Conservation (phyloP, 2,329 filamentous ascomycete species). For the Neobulgaria alba region DNA sequence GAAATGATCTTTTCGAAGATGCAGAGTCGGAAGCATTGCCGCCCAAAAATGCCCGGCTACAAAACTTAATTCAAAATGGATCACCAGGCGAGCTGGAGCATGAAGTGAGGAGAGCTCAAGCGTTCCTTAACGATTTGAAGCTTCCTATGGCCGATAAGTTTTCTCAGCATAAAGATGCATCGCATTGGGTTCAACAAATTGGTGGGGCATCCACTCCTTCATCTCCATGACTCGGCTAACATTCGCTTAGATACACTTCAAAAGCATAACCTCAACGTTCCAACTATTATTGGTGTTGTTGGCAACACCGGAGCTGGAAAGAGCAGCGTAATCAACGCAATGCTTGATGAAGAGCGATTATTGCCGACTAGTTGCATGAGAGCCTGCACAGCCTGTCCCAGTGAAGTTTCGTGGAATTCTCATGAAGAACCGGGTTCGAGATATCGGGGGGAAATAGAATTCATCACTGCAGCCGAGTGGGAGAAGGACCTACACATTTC, state of each 20-base stretch:
- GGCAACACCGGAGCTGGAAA: constrained; percentile 24
- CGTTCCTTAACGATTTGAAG: constrained; percentile 20
- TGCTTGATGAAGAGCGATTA: constrained; percentile 40
- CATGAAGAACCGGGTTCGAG: constrained; percentile 24
- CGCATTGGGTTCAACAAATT: constrained; percentile 23
- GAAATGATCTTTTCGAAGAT: neutral
- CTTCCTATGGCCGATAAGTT: constrained; percentile 12
- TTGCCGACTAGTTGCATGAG: constrained; percentile 31
- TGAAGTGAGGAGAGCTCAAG: constrained; percentile 16
- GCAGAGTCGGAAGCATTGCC: neutral
- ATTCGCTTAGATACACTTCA: no score
- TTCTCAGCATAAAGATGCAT: constrained; percentile 13
- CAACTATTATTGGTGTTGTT: constrained; percentile 23
- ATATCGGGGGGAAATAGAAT: constrained; percentile 37
- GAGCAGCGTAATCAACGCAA: constrained; percentile 21
- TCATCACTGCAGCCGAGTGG: constrained; percentile 16
- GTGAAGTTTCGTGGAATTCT: constrained; percentile 37
- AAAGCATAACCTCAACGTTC: no score
- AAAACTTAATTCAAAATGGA: constrained; percentile 16
- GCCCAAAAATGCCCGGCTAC: constrained; percentile 16
- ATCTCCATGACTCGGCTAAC: no score
- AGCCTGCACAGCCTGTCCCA: constrained; percentile 33
- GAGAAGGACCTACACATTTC: constrained; percentile 15
- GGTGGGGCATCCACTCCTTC: no score
- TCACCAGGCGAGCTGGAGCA: constrained; percentile 20